These are phyloP conservation scores for Agrocybe pediades DNA, from an alignment of 768 basidiomycete species.

Conservation along the genomic window DNA sequence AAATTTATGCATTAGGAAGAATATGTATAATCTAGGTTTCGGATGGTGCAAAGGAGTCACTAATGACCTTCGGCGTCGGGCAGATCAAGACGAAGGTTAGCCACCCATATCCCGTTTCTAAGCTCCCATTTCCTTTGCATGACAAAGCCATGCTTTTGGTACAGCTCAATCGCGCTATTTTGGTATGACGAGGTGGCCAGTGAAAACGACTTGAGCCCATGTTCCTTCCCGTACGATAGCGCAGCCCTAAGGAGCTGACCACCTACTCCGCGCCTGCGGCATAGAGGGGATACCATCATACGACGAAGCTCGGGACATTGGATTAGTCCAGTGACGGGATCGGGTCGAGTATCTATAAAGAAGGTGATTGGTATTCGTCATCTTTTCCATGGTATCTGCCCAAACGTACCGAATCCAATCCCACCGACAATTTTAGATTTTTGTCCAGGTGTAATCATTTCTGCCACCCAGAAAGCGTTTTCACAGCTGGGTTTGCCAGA, in stretches of 20 bases:
- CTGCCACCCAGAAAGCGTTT: conserved; percentile 22
- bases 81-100: neutral
- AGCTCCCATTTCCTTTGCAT: neutral
- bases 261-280: conserved; percentile 21
- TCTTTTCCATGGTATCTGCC: neutral
- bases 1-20: no score
- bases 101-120: neutral
- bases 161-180: conserved; percentile 4
- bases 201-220: conserved; percentile 1
- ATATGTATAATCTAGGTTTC: no score
- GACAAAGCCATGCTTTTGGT: conserved; percentile 13
- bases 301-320: conserved; percentile 19
- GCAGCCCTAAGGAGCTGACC: conserved; percentile 9
- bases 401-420: conserved; percentile 14
- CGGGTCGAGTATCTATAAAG: conserved; percentile 5
- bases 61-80: neutral
- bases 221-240: conserved; percentile 14
- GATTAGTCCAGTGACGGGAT: conserved; percentile 4
- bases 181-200: conserved; percentile 6
- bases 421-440: conserved; percentile 13
- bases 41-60: no score
- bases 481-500: neutral
- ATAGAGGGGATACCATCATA: conserved; percentile 20
- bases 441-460: neutral
- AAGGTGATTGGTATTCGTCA: neutral